Evolutionary conservation across 495 filamentous ascomycete genomes (phyloP), one percentile per base, ranked within the genome.

Genomic region (Glutinoglossum americanum): DNA sequence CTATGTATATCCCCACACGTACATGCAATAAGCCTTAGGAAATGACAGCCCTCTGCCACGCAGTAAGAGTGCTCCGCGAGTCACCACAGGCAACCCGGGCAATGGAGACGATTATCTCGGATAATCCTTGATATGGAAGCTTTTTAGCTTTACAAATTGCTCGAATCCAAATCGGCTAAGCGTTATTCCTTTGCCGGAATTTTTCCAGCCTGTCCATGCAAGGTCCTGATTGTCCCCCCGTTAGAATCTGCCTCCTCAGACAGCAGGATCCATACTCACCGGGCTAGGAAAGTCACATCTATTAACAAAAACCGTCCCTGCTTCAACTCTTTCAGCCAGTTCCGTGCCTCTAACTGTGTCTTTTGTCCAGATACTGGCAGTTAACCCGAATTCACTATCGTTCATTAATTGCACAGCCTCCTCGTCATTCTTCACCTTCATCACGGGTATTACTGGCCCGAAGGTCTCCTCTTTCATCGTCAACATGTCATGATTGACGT

Each of bases 361-460:
- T 66, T 94, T 94, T 19, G 92, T 96, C 92, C 92, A 98, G 41
- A 98, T 87, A 64, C 88, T 94, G n/a, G 88, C 90, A 1, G 93
- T 96, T 56, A 98, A 74, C 1, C 92, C 92, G 65, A 92, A 93
- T 57, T 94, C 80, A 67, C 85, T 90, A 62, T 96, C 89, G 62
- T 98, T 98, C 88, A 97, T 96, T 53, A 94, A 67, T 37, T 71
- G 62, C 45, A 97, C 70, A 1, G 92, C 93, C 66, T 96, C 87
- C 15, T 77, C 78, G 59, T 98, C 92, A 58, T 73, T 71, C 54
- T 82, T 77, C 28, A 97, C 92, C 65, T 86, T 90, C 87, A 92
- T 92, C 6, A 98, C 80, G 6, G 92, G 85, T 63, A 98, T 90
- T 30, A 94, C 79, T 0, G 92, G 92, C 7, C 92, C 92, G 62